Conservation (phyloP, 2,329 filamentous ascomycete species). For the Blumeria hordei region DNA sequence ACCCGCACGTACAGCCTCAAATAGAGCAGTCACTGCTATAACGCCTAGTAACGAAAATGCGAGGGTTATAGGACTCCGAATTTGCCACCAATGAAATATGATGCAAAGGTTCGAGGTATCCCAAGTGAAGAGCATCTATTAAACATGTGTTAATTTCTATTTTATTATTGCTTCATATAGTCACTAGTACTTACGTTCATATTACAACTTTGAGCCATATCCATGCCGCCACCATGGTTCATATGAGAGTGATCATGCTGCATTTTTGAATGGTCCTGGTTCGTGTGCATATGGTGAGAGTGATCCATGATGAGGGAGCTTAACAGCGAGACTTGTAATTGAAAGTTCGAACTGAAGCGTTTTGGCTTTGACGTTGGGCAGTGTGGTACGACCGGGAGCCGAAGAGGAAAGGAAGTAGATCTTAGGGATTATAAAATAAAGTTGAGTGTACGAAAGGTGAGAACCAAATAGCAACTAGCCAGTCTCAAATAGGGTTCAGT, state of each 20-base stretch:
- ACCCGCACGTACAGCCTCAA: conserved; percentile 63
- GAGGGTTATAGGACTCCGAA: conserved; percentile 50
- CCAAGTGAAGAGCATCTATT: conserved; percentile 95
- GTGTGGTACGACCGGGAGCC: background rate
- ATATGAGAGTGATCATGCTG: background rate
- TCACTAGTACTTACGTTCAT: background rate
- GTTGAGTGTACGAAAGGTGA: background rate
- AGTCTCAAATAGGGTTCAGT: background rate
- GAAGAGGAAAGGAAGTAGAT: background rate
- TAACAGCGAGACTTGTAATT: background rate
- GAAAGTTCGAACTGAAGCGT: background rate
- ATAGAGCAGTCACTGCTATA: conserved; percentile 65
- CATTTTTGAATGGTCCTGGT: background rate
- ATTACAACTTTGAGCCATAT: background rate
- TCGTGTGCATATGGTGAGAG: background rate
- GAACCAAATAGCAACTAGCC: background rate
- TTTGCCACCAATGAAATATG: conserved; percentile 77
- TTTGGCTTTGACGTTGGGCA: background rate
- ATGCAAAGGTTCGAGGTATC: conserved; percentile 84
- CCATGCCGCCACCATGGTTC: background rate
- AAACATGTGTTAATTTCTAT: background rate
- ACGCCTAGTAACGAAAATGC: conserved; percentile 64
- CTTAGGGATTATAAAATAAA: background rate
- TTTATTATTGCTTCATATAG: too few species aligned
- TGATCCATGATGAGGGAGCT: background rate